Conservation (phyloP, 2,329 filamentous ascomycete genomes). For the Chaetomium sp. region DNA sequence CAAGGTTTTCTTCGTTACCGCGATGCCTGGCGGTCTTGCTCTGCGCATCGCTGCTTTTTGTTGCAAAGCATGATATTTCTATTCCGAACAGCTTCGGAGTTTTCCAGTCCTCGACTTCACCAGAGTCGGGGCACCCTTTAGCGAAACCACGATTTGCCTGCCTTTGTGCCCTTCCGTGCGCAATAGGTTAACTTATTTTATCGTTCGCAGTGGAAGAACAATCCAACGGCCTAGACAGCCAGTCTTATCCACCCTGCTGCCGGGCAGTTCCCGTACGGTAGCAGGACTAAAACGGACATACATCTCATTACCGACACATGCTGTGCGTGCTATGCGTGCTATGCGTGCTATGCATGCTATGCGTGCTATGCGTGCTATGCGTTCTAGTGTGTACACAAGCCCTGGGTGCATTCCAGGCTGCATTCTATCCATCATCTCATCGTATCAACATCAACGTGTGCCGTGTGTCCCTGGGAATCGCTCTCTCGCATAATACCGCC, state of each 20-base stretch:
- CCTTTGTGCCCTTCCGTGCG: slow-evolving; percentile 62
- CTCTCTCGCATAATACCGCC: neutral
- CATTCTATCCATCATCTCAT: neutral
- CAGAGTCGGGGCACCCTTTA: neutral
- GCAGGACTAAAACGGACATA: slow-evolving; percentile 67
- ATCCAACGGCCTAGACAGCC: slow-evolving; percentile 67
- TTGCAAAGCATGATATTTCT: neutral
- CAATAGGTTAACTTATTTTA: slow-evolving; percentile 61
- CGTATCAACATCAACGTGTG: neutral
- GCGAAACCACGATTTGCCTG: slow-evolving; percentile 61
- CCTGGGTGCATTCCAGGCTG: neutral
- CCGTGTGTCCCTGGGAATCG: neutral
- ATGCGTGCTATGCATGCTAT: too few species aligned
- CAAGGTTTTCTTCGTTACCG: neutral
- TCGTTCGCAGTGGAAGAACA: slow-evolving; percentile 64
- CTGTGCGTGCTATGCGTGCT: neutral
- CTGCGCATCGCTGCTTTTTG: neutral
- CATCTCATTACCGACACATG: slow-evolving; percentile 41
- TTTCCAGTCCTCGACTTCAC: neutral
- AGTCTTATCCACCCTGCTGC: slow-evolving; percentile 67
- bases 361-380: too few species aligned
- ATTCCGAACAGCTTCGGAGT: neutral
- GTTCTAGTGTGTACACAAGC: neutral
- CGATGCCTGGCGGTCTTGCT: neutral
- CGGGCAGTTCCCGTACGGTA: slow-evolving; percentile 56